A percentile compares a stretch with the other conserved stretches of the same genome.
Evolutionary conservation across 768 basidiomycete species (phyloP).

Genomic region (Roridomyces roridus): DNA sequence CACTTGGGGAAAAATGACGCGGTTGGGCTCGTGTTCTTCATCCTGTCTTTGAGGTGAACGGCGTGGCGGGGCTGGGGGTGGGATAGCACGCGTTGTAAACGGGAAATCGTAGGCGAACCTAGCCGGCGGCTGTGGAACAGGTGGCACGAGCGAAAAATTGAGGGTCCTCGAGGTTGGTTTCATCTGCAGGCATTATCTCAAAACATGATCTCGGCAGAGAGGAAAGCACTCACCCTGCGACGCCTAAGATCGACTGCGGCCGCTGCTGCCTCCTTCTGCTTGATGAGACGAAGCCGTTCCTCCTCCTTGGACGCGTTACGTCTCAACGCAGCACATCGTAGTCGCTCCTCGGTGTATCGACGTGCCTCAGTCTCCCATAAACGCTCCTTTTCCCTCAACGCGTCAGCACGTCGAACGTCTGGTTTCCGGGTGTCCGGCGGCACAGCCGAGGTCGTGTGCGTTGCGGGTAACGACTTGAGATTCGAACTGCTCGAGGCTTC

Average conservation of each 20-base stretch:
- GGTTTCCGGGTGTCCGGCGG: neutral
- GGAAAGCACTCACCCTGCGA: neutral
- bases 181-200: neutral
- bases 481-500: neutral
- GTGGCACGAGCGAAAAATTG: constrained; percentile 22
- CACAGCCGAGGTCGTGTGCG: neutral
- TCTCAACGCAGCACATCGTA: neutral
- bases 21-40: neutral
- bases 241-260: constrained; percentile 6
- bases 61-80: constrained; percentile 1
- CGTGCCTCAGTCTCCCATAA: constrained; percentile 24
- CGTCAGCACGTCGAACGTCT: neutral
- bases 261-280: constrained; percentile 26
- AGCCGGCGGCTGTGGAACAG: constrained; percentile 8
- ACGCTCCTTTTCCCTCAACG: constrained; percentile 10
- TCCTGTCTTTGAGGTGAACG: neutral
- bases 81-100: constrained; percentile 13
- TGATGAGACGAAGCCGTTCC: constrained; percentile 15
- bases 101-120: constrained; percentile 25
- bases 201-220: neutral
- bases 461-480: neutral
- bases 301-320: constrained; percentile 1
- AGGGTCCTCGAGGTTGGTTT: constrained; percentile 21
- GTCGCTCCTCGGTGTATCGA: constrained; percentile 20
- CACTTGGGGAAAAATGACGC: constrained; percentile 21